Conservation (phyloP, 192 early-diverging fungal genomes). For the Coemansia sp. region DNA sequence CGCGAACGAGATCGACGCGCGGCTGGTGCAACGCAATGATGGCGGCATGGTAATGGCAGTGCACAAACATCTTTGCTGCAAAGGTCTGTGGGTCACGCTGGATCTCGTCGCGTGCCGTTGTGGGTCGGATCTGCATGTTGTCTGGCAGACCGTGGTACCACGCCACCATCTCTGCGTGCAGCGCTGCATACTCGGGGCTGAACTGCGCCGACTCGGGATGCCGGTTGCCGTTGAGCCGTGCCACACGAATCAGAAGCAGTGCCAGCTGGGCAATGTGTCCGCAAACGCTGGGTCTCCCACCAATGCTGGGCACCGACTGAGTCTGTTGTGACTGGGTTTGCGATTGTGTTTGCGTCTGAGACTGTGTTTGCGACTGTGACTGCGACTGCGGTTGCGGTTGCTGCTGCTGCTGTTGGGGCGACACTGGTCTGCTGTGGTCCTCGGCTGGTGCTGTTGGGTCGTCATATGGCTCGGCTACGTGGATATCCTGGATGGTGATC, state of each 20-base stretch:
- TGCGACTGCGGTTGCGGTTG: neutral
- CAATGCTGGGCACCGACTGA: neutral
- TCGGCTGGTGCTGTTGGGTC: conserved; percentile 6
- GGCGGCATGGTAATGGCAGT: conserved; percentile 50
- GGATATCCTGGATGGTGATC: conserved; percentile 46
- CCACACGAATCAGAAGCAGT: conserved; percentile 43
- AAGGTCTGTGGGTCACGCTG: conserved; percentile 25
- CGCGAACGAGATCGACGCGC: conserved; percentile 45
- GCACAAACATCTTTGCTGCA: conserved; percentile 50
- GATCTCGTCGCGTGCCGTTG: conserved; percentile 25
- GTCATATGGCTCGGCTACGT: conserved; percentile 48
- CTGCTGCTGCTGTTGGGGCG: neutral
- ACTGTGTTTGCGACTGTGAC: neutral
- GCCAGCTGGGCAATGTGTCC: conserved; percentile 40
- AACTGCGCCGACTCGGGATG: conserved; percentile 52
- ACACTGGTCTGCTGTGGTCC: neutral
- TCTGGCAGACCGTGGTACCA: conserved; percentile 47
- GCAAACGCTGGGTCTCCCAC: conserved; percentile 16
- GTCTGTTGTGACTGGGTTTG: neutral
- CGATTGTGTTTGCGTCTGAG: neutral
- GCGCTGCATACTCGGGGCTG: conserved; percentile 39
- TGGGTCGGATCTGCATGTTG: conserved; percentile 30
- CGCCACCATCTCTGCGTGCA: conserved; percentile 47
- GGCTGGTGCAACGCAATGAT: conserved; percentile 51
- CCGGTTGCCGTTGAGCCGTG: conserved; percentile 48